Evolutionary conservation across 179 eudicot genomes (phyloP).

Genomic region (Nepenthes alata): DNA sequence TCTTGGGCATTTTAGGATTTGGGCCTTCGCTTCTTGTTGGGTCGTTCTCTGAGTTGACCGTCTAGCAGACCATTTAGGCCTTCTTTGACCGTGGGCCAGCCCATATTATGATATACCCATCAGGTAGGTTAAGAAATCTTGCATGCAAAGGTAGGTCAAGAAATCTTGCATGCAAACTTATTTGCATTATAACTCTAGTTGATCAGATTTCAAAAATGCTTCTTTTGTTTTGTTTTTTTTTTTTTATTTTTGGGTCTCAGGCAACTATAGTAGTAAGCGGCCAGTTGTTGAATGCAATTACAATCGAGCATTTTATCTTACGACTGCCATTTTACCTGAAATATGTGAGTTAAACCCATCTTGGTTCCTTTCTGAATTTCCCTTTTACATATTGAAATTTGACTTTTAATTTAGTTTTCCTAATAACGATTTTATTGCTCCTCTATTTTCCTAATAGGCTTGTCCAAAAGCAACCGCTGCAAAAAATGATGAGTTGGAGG

Average conservation of each 20-base stretch:
- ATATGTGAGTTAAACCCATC: conserved; percentile 34
- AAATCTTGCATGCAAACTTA: neutral
- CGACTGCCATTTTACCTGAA: conserved; percentile 63
- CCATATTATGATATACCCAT: too few species aligned
- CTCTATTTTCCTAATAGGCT: conserved; percentile 27
- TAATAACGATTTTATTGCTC: neutral
- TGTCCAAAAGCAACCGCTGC: conserved; percentile 25
- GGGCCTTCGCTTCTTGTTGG: too few species aligned
- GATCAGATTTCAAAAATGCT: neutral
- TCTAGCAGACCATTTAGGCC: too few species aligned
- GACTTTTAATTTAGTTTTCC: neutral
- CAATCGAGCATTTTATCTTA: conserved; percentile 80
- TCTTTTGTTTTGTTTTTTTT: neutral
- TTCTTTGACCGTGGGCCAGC: too few species aligned
- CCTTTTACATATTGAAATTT: neutral
- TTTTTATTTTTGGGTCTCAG: conserved; percentile 19
- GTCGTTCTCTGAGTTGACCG: too few species aligned
- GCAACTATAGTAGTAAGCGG: conserved; percentile 72
- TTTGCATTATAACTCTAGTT: too few species aligned
- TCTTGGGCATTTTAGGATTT: too few species aligned
- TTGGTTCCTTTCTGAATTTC: neutral
- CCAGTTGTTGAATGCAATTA: conserved; percentile 57
- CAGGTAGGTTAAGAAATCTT: too few species aligned
- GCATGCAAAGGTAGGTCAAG: too few species aligned
- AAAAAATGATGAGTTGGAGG: conserved; percentile 44